Evolutionary conservation across 2,329 filamentous ascomycete species (phyloP).

Genomic region (Plectosphaerella sp.): DNA sequence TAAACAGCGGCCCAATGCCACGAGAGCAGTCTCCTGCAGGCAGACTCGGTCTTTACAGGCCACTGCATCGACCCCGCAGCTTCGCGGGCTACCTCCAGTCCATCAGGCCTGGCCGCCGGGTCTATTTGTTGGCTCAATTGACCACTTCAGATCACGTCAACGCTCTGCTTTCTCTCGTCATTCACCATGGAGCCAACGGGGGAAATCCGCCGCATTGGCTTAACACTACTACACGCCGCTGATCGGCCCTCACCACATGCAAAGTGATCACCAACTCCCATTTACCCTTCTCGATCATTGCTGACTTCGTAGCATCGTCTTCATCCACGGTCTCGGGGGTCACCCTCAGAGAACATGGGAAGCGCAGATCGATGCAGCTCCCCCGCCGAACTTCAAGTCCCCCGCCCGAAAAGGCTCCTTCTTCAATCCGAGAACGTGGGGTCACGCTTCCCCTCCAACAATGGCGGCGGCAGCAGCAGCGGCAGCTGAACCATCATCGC

Average conservation of each 20-base stretch:
- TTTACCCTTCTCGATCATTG: neutral
- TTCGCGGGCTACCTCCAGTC: too few species aligned
- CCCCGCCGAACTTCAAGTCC: neutral
- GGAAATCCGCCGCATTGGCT: neutral
- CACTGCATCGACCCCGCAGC: too few species aligned
- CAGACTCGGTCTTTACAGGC: too few species aligned
- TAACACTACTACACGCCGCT: neutral
- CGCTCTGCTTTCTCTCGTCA: too few species aligned
- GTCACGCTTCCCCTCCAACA: neutral
- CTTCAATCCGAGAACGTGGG: neutral
- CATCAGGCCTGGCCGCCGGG: too few species aligned
- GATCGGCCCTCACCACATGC: neutral
- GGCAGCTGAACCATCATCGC: neutral
- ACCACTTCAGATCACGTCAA: too few species aligned
- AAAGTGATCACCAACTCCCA: neutral
- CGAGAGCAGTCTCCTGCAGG: too few species aligned
- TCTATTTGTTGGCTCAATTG: too few species aligned
- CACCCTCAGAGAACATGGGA: constrained; percentile 1
- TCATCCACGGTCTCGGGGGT: neutral
- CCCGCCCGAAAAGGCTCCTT: neutral
- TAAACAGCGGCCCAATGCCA: too few species aligned
- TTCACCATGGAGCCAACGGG: neutral
- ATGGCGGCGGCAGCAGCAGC: neutral
- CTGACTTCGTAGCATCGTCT: neutral
- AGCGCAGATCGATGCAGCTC: neutral